phyloP scores from a whole-genome alignment of 495 filamentous ascomycete species.

The Lichina pygmaea region DNA sequence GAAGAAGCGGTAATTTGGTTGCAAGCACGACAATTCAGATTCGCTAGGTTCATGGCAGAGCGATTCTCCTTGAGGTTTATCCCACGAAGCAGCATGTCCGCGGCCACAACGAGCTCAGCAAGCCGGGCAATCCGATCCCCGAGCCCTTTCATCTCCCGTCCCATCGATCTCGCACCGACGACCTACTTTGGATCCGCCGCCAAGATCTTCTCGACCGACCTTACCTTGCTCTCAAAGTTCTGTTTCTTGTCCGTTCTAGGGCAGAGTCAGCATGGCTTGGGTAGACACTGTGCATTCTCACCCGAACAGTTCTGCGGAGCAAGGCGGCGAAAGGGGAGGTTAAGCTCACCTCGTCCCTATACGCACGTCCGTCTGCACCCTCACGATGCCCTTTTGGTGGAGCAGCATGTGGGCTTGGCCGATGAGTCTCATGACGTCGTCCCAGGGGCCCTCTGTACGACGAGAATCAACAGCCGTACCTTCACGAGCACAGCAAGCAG shows the following conservation, averaged over 20 bases:
- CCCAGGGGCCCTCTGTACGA: conserved; percentile 61
- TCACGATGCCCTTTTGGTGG: conserved; percentile 51
- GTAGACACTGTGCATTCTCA: too few species aligned
- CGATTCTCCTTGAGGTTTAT: too few species aligned
- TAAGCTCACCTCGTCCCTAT: conserved; percentile 45
- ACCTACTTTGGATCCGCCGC: conserved; percentile 1
- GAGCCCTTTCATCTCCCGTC: not conserved
- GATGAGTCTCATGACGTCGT: conserved; percentile 64
- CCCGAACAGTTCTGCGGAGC: too few species aligned
- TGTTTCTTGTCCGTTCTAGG: conserved; percentile 41
- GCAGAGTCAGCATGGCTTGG: not conserved
- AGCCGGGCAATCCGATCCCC: too few species aligned
- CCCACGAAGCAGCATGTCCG: not conserved
- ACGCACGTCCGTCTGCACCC: conserved; percentile 76
- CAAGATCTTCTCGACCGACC: conserved; percentile 30
- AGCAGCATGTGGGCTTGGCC: conserved; percentile 73
- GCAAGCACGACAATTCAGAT: not conserved
- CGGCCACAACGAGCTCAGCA: too few species aligned
- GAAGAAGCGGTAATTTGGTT: not conserved
- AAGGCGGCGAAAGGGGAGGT: not conserved
- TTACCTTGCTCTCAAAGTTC: conserved; percentile 37
- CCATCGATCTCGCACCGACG: not conserved
- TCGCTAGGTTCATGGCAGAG: too few species aligned
- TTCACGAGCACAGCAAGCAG: not conserved
- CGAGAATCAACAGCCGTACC: conserved; percentile 1